Conservation (phyloP, 345 rosid species). For the Eucalyptus leucophloia region DNA sequence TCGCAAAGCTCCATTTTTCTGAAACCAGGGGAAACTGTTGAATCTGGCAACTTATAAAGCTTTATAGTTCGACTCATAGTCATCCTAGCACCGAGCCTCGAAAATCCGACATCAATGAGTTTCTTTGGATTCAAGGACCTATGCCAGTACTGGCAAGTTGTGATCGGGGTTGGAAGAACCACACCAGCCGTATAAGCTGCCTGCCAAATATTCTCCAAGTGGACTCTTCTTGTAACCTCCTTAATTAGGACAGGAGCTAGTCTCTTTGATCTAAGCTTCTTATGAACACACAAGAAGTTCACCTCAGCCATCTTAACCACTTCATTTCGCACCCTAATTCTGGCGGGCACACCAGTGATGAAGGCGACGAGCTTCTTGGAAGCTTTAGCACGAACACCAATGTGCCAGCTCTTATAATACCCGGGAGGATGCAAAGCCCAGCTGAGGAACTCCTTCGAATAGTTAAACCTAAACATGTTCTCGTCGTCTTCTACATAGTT, state of each 20-base stretch:
- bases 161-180: constrained; percentile 79
- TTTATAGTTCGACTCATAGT: constrained; percentile 95
- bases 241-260: constrained; percentile 97
- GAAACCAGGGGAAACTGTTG: constrained; percentile 77
- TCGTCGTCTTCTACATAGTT: constrained; percentile 95
- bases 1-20: constrained; percentile 81
- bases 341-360: constrained; percentile 84
- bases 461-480: constrained; percentile 94
- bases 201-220: constrained; percentile 90
- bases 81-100: constrained; percentile 87
- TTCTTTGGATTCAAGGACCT: constrained; percentile 93
- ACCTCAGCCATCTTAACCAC: constrained; percentile 89
- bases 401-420: constrained; percentile 73
- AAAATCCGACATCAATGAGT: constrained; percentile 94
- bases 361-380: constrained; percentile 84
- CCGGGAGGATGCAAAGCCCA: constrained; percentile 95
- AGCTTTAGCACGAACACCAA: constrained; percentile 79
- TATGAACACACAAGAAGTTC: constrained; percentile 91
- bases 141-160: constrained; percentile 96
- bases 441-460: constrained; percentile 85
- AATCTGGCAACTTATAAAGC: constrained; percentile 69
- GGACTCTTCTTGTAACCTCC: constrained; percentile 93
- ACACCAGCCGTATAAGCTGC: constrained; percentile 96
- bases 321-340: constrained; percentile 68
- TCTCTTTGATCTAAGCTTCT: constrained; percentile 90